Evolutionary conservation across 2,329 filamentous ascomycete genomes (phyloP), one percentile per base, ranked within the genome.

Genomic region (Mollisia scopiformis): DNA sequence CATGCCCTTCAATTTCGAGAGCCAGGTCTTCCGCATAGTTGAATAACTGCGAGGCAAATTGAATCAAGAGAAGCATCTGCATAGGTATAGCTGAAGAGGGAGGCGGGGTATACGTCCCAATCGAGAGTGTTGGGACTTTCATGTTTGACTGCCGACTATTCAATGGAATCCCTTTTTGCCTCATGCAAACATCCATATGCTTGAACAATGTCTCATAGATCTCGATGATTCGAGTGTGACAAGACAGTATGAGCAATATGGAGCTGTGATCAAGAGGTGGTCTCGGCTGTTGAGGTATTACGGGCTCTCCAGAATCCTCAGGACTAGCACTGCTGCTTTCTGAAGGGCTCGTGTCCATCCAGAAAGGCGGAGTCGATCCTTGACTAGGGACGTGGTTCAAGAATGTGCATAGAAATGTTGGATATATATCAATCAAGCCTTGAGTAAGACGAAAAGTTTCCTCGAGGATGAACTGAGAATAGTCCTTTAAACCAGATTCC

Each of bases 161-260:
- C n/a, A 41, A 21, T 1, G 53, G n/a, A 19, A 58, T 43, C 1
- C 64, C 62, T 49, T 52, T 58, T 46, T 63, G 60, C 11, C 27
- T 21, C 13, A 66, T 33, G 41, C 66, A 66, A 2, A 58, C 10
- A n/a, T 61, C 39, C 64, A 68, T 66, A 31, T 69, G 67, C 31
- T 63, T 39, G 53, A 69, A 65, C 2, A 71, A 21, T 13, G 59
- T 46, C 16, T 68, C 66, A 33, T 66, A 69, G 21, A 68, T 68
- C 25, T 54, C 49, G 33, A 69, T 66, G 10, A 68, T 59, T 10
- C 68, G 68, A 3, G 69, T 51, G 19, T 71, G 69, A 31, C 68
- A 70, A 13, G 69, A 70, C 6, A 69, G 50, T 4, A 69, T 55
- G 6, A 70, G 60, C 14, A 69, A 53, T 27, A 68, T 63, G 4